phyloP scores from a whole-genome alignment of 2,329 filamentous ascomycete species.

The Calonectria ilicicola region DNA sequence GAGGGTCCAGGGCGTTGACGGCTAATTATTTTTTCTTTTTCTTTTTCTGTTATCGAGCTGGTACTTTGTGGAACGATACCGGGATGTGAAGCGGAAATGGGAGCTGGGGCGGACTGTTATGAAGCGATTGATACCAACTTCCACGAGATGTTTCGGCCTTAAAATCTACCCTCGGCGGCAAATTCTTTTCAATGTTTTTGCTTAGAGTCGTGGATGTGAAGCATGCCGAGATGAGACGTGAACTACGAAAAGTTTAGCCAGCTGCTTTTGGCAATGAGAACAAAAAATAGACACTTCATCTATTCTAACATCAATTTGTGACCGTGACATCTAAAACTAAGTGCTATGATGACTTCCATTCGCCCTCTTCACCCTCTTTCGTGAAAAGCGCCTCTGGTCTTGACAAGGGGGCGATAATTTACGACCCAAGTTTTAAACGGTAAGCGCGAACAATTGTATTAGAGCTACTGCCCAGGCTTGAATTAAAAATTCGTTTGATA shows the following conservation, averaged over 20 bases:
- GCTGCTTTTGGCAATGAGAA: constrained; percentile 34
- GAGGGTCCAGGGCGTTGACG: constrained; percentile 40
- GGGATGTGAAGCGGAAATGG: constrained; percentile 32
- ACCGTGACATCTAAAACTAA: neutral
- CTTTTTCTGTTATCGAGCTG: constrained; percentile 16
- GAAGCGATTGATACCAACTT: constrained; percentile 25
- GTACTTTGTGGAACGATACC: constrained; percentile 23
- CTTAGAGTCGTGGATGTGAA: neutral
- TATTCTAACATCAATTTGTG: constrained; percentile 1
- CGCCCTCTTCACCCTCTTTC: neutral
- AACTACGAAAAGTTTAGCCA: constrained; percentile 41
- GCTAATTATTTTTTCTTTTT: constrained; percentile 30
- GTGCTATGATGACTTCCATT: neutral
- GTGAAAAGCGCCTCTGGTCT: neutral
- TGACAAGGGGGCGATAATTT: neutral
- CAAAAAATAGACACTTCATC: constrained; percentile 36
- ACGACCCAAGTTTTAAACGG: neutral
- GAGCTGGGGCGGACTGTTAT: constrained; percentile 19
- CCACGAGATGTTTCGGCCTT: constrained; percentile 5
- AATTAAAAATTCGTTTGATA: too few species aligned
- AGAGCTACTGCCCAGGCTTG: too few species aligned
- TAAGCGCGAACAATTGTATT: neutral
- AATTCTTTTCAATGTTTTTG: constrained; percentile 13
- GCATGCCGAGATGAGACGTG: constrained; percentile 10
- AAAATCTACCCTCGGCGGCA: neutral